Conservation (phyloP, 192 early-diverging fungal genomes). For the Powellomyces hirtus region DNA sequence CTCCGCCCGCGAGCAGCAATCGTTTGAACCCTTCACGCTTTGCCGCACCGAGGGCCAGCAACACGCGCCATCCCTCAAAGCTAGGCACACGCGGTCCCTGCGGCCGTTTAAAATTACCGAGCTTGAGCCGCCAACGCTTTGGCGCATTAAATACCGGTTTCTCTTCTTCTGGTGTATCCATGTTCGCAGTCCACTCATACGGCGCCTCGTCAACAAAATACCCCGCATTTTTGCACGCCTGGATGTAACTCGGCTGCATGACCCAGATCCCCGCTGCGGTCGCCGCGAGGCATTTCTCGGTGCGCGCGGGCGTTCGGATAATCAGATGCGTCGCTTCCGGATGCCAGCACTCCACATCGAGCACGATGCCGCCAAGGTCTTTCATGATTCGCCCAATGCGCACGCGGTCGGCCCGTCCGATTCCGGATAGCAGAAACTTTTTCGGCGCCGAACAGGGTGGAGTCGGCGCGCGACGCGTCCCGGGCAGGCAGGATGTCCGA, state of each 20-base stretch:
- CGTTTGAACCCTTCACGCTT: constrained; percentile 33
- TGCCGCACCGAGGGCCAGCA: constrained; percentile 27
- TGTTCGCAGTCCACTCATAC: constrained; percentile 33
- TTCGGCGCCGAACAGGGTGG: not conserved
- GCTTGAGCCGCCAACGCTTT: constrained; percentile 30
- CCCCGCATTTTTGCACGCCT: constrained; percentile 25
- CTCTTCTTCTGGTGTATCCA: not conserved
- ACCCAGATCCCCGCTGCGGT: constrained; percentile 41
- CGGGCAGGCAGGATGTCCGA: not conserved
- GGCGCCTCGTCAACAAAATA: constrained; percentile 43
- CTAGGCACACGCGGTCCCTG: not conserved
- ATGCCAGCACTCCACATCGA: constrained; percentile 34
- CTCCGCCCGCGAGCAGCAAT: constrained; percentile 34
- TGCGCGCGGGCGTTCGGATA: constrained; percentile 21
- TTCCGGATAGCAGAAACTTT: constrained; percentile 33
- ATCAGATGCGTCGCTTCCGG: constrained; percentile 42
- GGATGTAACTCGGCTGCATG: constrained; percentile 32
- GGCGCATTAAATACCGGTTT: constrained; percentile 6
- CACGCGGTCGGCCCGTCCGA: not conserved
- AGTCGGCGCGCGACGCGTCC: not conserved
- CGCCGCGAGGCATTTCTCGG: constrained; percentile 43
- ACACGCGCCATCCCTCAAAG: constrained; percentile 32
- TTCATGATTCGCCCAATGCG: constrained; percentile 12
- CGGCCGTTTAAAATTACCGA: constrained; percentile 25
- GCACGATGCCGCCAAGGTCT: constrained; percentile 36